Evolutionary conservation across 495 filamentous ascomycete species (phyloP), one percentile per base, ranked within the genome.

Genomic region (Penicillium subrubescens): DNA sequence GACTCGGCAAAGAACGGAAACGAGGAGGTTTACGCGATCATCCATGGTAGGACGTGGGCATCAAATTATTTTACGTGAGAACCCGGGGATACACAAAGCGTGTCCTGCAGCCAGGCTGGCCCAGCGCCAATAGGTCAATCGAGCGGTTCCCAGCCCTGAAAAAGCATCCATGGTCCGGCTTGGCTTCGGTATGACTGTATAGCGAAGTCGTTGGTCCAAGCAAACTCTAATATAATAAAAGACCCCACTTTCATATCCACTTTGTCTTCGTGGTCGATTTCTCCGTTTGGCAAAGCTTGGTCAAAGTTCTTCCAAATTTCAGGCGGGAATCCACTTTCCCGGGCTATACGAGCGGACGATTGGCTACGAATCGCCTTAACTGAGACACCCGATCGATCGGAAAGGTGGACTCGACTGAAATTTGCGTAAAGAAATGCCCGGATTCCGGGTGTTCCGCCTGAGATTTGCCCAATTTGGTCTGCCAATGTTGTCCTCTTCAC

Each of bases 381-480:
- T 55, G 59, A 61, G 59, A 61, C 59, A 61, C 15, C 17, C 21
- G 50, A 61, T 61, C 59, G 59, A 51, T 52, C 50, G 37, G 35
- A 44, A 17, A 17, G 17, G 27, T 50, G 31, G 59, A 34, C 27
- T 33, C 19, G 59, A 46, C 59, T 61, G 21, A 34, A 44, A 21
- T 33, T 54, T 55, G 17, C n/a, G 31, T 17, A 8, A 5, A 17
- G 23, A 31, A 51, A 21, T 29, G 46, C 19, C 25, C 12, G 23
- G 48, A 2, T 25, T 52, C 48, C 48, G 11, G n/a, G 6, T 25
- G 14, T 52, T 52, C 48, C 48, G 48, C 25, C 48, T 12, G 17
- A 11, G 25, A 31, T 25, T 29, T 5, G 48, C 48, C 12, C 12
- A 11, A 29, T 46, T 23, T 23, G 5, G 43, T 46, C 19, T 11